These are phyloP conservation scores for Boletellus ananas DNA, from an alignment of 768 basidiomycete genomes.

Conservation along the genomic window DNA sequence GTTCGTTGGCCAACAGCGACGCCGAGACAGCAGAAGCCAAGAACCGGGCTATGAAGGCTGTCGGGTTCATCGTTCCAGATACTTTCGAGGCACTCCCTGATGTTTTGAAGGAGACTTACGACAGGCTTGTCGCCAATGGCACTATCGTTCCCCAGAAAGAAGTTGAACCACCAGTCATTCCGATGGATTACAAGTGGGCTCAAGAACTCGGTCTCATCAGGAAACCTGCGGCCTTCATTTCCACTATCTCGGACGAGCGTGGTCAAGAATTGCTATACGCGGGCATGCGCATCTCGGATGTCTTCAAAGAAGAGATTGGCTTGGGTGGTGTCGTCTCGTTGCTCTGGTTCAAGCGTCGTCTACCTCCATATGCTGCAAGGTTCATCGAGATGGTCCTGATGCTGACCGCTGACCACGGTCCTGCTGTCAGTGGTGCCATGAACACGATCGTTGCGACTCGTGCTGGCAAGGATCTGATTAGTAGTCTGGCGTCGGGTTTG, in stretches of 20 bases:
- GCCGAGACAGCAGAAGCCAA: constrained; percentile 98
- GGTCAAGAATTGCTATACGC: constrained; percentile 98
- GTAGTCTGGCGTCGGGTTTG: constrained; percentile 91
- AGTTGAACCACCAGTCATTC: constrained; percentile 89
- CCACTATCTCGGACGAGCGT: constrained; percentile 98
- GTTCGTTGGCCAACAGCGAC: constrained; percentile 96
- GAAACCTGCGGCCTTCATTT: constrained; percentile 98
- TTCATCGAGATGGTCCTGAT: constrained; percentile 99
- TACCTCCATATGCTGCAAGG: constrained; percentile 92
- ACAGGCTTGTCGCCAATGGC: constrained; percentile 69
- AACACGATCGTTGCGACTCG: constrained; percentile 99
- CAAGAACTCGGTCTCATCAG: constrained; percentile 97
- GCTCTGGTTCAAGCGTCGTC: constrained; percentile 95
- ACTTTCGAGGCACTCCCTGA: constrained; percentile 95
- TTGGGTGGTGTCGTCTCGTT: constrained; percentile 94
- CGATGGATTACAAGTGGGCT: constrained; percentile 99
- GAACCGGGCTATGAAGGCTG: constrained; percentile 91
- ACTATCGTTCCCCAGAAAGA: constrained; percentile 68
- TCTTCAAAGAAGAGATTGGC: constrained; percentile 97
- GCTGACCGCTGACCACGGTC: constrained; percentile 98
- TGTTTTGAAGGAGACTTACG: constrained; percentile 82
- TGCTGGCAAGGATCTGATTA: constrained; percentile 99
- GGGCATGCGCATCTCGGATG: constrained; percentile 98
- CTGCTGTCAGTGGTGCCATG: constrained; percentile 98
- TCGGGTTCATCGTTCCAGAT: constrained; percentile 94